A percentile compares a stretch with the other conserved stretches of the same genome.
Conservation (phyloP, 2,329 filamentous ascomycete species). For the Xylaria hypoxylon region DNA sequence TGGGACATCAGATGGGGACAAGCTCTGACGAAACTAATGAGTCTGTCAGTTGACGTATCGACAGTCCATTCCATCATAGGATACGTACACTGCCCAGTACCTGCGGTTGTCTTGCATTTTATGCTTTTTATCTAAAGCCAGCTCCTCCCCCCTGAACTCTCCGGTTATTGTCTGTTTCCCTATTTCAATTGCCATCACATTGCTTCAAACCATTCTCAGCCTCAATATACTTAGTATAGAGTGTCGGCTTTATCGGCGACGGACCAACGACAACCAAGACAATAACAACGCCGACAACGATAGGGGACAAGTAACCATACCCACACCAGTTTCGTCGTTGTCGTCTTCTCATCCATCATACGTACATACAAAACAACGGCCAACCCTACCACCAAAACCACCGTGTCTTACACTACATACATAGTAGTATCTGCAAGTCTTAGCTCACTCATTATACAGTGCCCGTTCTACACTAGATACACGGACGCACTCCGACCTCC, state of each 20-base stretch:
- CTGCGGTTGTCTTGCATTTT: conserved; percentile 40
- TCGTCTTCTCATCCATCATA: conserved; percentile 1
- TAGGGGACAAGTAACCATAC: neutral
- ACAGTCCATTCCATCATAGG: conserved; percentile 47
- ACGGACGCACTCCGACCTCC: conserved; percentile 47
- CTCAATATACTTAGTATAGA: conserved; percentile 14
- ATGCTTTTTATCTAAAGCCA: conserved; percentile 48
- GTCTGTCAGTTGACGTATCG: conserved; percentile 52
- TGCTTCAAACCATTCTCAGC: conserved; percentile 28
- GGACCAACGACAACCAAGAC: conserved; percentile 1
- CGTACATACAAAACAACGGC: conserved; percentile 8
- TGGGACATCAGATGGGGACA: conserved; percentile 31
- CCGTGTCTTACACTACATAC: conserved; percentile 30
- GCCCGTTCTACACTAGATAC: conserved; percentile 31
- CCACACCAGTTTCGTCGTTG: conserved; percentile 33
- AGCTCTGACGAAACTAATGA: conserved; percentile 42
- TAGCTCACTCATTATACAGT: conserved; percentile 39
- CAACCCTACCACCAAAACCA: conserved; percentile 24
- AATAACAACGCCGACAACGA: neutral
- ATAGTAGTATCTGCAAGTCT: conserved; percentile 37
- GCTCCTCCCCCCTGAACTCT: conserved; percentile 28
- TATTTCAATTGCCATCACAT: conserved; percentile 14
- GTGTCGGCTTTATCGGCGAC: conserved; percentile 12
- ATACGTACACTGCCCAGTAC: conserved; percentile 37
- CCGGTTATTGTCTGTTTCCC: conserved; percentile 17